A percentile compares a stretch with the other conserved stretches of the same genome.
Conservation (phyloP, 768 basidiomycete species). For the Termitomyces sp. region DNA sequence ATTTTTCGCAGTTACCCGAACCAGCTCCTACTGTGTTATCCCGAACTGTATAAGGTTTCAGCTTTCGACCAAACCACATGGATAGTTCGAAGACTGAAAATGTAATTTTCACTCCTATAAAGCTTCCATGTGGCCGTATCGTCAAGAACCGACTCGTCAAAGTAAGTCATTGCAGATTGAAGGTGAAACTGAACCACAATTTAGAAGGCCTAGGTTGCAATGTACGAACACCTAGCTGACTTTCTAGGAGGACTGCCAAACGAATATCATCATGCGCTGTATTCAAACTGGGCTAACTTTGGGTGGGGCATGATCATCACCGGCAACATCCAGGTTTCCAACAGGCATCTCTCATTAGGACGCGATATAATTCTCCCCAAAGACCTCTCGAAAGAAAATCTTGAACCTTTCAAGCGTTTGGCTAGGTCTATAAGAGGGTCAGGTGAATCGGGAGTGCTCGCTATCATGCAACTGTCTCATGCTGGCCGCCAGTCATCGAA, state of each 20-base stretch:
- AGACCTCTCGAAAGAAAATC: constrained; percentile 30
- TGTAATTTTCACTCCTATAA: constrained; percentile 19
- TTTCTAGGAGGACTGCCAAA: constrained; percentile 72
- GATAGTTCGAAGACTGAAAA: not conserved
- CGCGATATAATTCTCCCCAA: constrained; percentile 63
- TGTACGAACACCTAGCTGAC: constrained; percentile 79
- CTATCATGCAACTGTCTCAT: constrained; percentile 83
- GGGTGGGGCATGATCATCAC: constrained; percentile 89
- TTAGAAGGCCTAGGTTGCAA: constrained; percentile 56
- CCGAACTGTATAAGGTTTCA: not conserved
- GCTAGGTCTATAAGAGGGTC: constrained; percentile 44
- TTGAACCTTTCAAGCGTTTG: constrained; percentile 46
- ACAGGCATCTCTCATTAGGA: constrained; percentile 60
- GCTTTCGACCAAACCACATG: not conserved
- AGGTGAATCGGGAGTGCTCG: constrained; percentile 28
- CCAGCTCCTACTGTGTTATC: too few relatives aligned
- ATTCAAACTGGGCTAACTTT: constrained; percentile 67
- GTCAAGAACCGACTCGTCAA: constrained; percentile 49
- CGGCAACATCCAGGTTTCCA: constrained; percentile 73
- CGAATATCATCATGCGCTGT: constrained; percentile 53
- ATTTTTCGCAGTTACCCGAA: too few relatives aligned
- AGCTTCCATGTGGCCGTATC: constrained; percentile 35
- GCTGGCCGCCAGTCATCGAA: constrained; percentile 78
- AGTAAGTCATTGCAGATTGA: constrained; percentile 23
- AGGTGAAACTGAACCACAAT: not conserved